Conservation (phyloP, 371 early-diverging fungal species). For the Syncephalastrum contaminatum region DNA sequence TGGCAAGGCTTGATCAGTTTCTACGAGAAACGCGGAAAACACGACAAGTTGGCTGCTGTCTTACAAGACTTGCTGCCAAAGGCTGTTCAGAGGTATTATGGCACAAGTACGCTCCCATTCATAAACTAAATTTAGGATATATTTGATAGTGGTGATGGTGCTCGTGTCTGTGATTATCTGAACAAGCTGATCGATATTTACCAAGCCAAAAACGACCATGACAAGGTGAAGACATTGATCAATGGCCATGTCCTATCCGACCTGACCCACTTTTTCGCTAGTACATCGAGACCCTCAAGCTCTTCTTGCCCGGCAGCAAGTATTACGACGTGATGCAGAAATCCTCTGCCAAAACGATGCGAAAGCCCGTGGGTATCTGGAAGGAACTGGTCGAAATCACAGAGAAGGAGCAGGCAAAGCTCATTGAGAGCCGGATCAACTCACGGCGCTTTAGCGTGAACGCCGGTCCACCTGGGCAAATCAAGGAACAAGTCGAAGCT, state of each 20-base stretch:
- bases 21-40: slow-evolving; percentile 57
- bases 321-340: slow-evolving; percentile 49
- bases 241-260: background rate
- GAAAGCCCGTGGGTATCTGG: slow-evolving; percentile 55
- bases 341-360: slow-evolving; percentile 26
- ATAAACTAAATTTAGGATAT: slow-evolving; percentile 9
- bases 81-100: slow-evolving; percentile 23
- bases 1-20: slow-evolving; percentile 74
- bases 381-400: slow-evolving; percentile 53
- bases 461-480: slow-evolving; percentile 60
- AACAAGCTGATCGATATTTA: slow-evolving; percentile 57
- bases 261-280: slow-evolving; percentile 10
- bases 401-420: slow-evolving; percentile 56
- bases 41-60: slow-evolving; percentile 40
- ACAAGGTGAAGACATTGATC: slow-evolving; percentile 27
- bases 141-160: slow-evolving; percentile 55
- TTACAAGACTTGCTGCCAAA: slow-evolving; percentile 37
- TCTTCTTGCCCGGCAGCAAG: slow-evolving; percentile 51
- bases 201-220: slow-evolving; percentile 28
- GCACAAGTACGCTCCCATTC: slow-evolving; percentile 8
- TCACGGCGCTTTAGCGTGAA: slow-evolving; percentile 69
- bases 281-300: slow-evolving; percentile 52
- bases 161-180: slow-evolving; percentile 58
- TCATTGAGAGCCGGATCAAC: slow-evolving; percentile 62
- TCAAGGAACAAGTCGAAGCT: slow-evolving; percentile 53